These are phyloP conservation scores for Dinochytrium kinnereticum DNA, from an alignment of 371 early-diverging fungal genomes.

Conservation along the genomic window DNA sequence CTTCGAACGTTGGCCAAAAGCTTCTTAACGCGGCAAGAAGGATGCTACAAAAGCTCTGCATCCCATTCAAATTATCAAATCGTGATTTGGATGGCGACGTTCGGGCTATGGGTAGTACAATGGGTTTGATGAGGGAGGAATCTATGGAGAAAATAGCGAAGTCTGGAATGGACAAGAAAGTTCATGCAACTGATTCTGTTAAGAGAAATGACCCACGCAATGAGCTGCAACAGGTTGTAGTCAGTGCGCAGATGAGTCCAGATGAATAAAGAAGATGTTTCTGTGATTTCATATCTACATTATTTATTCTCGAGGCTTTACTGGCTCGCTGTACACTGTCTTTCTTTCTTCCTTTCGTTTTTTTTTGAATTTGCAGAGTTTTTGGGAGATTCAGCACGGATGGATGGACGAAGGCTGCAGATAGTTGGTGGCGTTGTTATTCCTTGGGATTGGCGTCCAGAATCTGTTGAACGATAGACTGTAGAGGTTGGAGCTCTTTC, in stretches of 20 bases:
- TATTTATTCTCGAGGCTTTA: no score
- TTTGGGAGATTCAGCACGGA: not conserved
- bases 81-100: not conserved
- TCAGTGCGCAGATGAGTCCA: not conserved
- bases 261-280: not conserved
- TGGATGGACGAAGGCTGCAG: not conserved
- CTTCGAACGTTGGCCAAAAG: slow-evolving; percentile 13
- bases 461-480: slow-evolving; percentile 36
- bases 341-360: no score
- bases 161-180: not conserved
- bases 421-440: not conserved
- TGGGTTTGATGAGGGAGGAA: not conserved
- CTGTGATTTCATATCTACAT: not conserved
- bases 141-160: slow-evolving; percentile 1
- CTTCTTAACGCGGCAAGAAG: not conserved
- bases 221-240: slow-evolving; percentile 4
- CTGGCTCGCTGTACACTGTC: not conserved
- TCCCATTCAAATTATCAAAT: not conserved
- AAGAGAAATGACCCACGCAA: not conserved
- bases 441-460: slow-evolving; percentile 34
- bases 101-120: not conserved
- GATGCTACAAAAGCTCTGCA: not conserved
- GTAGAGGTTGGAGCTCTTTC: slow-evolving; percentile 39
- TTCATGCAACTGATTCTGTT: not conserved
- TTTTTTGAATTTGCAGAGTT: not conserved